Base-by-base conservation (phyloP, 2,329 filamentous ascomycete genomes). In the Pseudocercospora vitis region DNA sequence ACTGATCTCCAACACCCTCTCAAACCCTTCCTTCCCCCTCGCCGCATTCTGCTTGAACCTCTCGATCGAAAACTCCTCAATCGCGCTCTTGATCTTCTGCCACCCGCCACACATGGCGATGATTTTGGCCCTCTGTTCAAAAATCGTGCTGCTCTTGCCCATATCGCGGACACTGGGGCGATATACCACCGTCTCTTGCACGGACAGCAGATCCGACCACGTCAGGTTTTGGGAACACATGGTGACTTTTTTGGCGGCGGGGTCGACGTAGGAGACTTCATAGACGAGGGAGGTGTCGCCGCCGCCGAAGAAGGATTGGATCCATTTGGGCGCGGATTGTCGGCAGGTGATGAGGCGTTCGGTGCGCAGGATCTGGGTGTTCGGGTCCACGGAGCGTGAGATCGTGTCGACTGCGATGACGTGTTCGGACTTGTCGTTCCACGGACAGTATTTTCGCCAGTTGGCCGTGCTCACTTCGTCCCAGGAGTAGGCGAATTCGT, bases 391-490 rank as follows among this genome's bases (percentile, higher is more conserved):
- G 7, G 72, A 72, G 59, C 94, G 88, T 49, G 85, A 87, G 65
- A 99, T 75, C 11, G 92, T 97, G 76, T 99, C 94, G 68, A 97
- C 94, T 63, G 90, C 91, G 62, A 95, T 85, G 63, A 99, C 94
- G 74, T 99, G 94, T 33, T 91, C 89, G n/a, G 89, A 91, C 76
- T 96, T 94, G 73, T 96, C 88, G 78, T 99, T 99, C 65, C 94
- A 97, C 16, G 92, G 92, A 68, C 90, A 95, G 76, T 99, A 99
- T 74, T 99, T 99, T 65, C 86, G 87, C 94, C 94, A 99, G 81
- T 99, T 99, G 71, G 89, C 91, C 11, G 90, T 91, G 21, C 91
- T 96, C 29, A 99, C 94, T 74, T 97, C 92, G 69, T 96, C 90
- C 94, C 94, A 99, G 40, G 92, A 95, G 80, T 99, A 99, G 77